Conservation (phyloP, 2,329 filamentous ascomycete genomes). For the Trichoderma semiorbis region DNA sequence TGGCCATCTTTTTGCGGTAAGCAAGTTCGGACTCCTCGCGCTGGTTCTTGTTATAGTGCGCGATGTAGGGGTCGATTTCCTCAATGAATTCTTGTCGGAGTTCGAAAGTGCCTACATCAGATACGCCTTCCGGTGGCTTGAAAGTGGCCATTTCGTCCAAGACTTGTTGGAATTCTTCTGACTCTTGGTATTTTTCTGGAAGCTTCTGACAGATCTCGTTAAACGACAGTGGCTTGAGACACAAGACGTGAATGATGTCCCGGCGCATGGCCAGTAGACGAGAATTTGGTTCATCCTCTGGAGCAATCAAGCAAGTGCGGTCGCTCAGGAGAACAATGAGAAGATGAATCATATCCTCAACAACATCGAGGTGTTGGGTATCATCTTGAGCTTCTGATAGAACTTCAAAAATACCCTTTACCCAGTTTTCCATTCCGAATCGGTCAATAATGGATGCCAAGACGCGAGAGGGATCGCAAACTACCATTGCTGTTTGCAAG, state of each 20-base stretch:
- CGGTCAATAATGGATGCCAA: constrained; percentile 88
- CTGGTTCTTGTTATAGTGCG: constrained; percentile 95
- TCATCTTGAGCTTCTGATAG: constrained; percentile 78
- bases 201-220: constrained; percentile 85
- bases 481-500: constrained; percentile 82
- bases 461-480: constrained; percentile 78
- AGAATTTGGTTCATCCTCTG: constrained; percentile 61
- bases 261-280: constrained; percentile 72
- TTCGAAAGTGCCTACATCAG: constrained; percentile 92
- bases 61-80: constrained; percentile 90
- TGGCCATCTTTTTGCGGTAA: constrained; percentile 82
- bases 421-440: constrained; percentile 84
- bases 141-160: constrained; percentile 86
- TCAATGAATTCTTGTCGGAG: constrained; percentile 82
- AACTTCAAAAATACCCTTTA: constrained; percentile 73
- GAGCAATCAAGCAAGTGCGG: constrained; percentile 71
- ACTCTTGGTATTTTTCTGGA: constrained; percentile 84
- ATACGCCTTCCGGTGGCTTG: constrained; percentile 84
- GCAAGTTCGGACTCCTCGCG: constrained; percentile 90
- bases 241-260: constrained; percentile 89
- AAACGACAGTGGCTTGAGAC: constrained; percentile 94
- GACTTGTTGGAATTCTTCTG: constrained; percentile 80
- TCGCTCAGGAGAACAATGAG: constrained; percentile 89
- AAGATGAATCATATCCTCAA: constrained; percentile 93
- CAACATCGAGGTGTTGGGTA: constrained; percentile 81